Conservation (phyloP, 306 rosid genomes). For the Cucumis hystrix region DNA sequence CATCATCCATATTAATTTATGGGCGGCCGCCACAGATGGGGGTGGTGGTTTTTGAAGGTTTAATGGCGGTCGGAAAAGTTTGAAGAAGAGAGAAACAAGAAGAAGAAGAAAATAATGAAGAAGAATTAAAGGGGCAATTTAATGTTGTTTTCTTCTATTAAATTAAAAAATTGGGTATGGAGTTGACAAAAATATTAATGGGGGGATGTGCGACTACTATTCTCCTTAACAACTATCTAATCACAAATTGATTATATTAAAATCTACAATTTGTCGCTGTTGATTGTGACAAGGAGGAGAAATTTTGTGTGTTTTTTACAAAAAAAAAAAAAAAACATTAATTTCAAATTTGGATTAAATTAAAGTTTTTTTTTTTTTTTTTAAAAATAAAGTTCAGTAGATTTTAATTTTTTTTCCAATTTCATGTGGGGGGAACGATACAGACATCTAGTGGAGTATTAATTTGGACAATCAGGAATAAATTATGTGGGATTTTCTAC, state of each 20-base stretch:
- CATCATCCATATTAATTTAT: neutral
- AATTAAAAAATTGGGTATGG: neutral
- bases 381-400: neutral
- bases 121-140: neutral
- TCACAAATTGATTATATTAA: neutral
- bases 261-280: neutral
- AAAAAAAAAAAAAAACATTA: too few species aligned
- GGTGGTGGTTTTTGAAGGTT: neutral
- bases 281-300: neutral
- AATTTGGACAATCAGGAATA: neutral
- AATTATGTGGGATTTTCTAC: neutral
- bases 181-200: neutral
- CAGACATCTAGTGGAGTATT: neutral
- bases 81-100: neutral
- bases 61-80: neutral
- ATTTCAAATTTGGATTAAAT: too few species aligned
- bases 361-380: too few species aligned
- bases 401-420: neutral
- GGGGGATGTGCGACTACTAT: conserved; percentile 2
- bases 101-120: neutral
- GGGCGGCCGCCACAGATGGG: neutral
- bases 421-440: neutral
- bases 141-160: neutral
- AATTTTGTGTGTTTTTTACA: neutral
- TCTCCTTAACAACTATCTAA: neutral